Conservation (phyloP, 2,329 filamentous ascomycete species). For the Stagonosporopsis vannaccii region DNA sequence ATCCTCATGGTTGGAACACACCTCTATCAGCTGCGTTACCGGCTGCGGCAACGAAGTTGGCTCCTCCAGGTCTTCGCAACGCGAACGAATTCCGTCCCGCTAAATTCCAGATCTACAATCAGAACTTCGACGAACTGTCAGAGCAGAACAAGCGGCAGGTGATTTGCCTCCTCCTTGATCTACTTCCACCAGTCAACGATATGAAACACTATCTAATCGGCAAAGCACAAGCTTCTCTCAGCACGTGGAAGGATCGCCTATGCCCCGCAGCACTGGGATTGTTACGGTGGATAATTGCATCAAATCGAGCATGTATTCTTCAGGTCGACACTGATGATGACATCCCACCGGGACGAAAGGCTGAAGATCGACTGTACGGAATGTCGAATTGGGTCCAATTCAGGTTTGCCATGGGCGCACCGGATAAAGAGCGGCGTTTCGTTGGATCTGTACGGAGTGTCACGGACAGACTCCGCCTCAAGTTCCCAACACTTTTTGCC, state of each 20-base stretch:
- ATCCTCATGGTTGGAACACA: background rate
- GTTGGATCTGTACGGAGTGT: slow-evolving; percentile 65
- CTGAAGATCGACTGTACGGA: slow-evolving; percentile 65
- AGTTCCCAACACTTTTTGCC: slow-evolving; percentile 77
- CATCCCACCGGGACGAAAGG: slow-evolving; percentile 35
- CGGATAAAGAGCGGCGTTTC: slow-evolving; percentile 86
- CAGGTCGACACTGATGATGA: slow-evolving; percentile 65
- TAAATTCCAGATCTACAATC: slow-evolving; percentile 57
- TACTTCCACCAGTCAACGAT: slow-evolving; percentile 67
- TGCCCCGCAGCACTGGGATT: slow-evolving; percentile 71
- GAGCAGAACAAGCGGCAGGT: slow-evolving; percentile 56
- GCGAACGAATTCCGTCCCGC: slow-evolving; percentile 41
- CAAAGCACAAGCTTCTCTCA: slow-evolving; percentile 50
- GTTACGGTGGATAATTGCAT: slow-evolving; percentile 87
- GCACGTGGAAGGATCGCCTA: slow-evolving; percentile 65
- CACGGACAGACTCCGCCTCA: slow-evolving; percentile 48
- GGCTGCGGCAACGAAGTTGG: background rate
- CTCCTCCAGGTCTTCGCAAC: background rate
- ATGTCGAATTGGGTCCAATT: slow-evolving; percentile 79
- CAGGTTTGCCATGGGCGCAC: slow-evolving; percentile 84
- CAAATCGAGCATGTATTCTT: slow-evolving; percentile 85
- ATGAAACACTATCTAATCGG: slow-evolving; percentile 62
- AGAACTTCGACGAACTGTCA: slow-evolving; percentile 65
- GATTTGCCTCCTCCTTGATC: slow-evolving; percentile 62
- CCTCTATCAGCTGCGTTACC: background rate